A percentile compares a stretch with the other conserved stretches of the same genome.
Evolutionary conservation across 2,329 filamentous ascomycete genomes (phyloP).

Genomic region (Xylaria sp.): DNA sequence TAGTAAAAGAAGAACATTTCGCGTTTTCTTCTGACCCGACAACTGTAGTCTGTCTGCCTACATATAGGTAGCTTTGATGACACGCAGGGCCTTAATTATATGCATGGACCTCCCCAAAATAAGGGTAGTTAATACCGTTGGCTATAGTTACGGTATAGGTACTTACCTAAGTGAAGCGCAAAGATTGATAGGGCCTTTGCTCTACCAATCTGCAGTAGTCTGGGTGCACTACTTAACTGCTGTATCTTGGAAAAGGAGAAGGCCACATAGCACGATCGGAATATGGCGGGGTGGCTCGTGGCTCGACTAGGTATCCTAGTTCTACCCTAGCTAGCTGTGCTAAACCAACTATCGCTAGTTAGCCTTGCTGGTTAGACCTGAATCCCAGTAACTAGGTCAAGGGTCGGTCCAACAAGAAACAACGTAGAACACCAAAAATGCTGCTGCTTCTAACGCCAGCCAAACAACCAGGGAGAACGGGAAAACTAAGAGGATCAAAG

Average conservation of each 20-base stretch:
- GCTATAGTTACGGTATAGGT: background rate
- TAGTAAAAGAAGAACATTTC: background rate
- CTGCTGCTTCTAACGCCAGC: too few species aligned
- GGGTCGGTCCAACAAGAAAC: too few species aligned
- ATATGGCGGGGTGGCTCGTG: slow-evolving; percentile 1
- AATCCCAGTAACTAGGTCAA: too few species aligned
- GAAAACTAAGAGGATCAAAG: too few species aligned
- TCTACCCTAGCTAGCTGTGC: background rate
- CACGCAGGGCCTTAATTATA: background rate
- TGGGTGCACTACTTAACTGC: background rate
- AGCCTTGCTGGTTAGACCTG: too few species aligned
- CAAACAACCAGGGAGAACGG: too few species aligned
- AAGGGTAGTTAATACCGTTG: background rate
- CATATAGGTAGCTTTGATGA: background rate
- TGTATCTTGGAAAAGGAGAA: slow-evolving; percentile 2
- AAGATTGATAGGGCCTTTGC: background rate
- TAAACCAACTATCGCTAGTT: background rate
- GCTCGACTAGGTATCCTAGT: slow-evolving; percentile 10
- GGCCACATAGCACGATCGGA: slow-evolving; percentile 24
- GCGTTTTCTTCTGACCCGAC: background rate
- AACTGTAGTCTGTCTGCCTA: background rate
- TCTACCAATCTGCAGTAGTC: too few species aligned
- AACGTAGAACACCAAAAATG: too few species aligned
- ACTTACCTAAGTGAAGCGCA: background rate
- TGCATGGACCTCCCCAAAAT: background rate